These are phyloP conservation scores for Cytospora chrysosperma DNA, from an alignment of 2,329 filamentous ascomycete genomes.

Conservation along the genomic window DNA sequence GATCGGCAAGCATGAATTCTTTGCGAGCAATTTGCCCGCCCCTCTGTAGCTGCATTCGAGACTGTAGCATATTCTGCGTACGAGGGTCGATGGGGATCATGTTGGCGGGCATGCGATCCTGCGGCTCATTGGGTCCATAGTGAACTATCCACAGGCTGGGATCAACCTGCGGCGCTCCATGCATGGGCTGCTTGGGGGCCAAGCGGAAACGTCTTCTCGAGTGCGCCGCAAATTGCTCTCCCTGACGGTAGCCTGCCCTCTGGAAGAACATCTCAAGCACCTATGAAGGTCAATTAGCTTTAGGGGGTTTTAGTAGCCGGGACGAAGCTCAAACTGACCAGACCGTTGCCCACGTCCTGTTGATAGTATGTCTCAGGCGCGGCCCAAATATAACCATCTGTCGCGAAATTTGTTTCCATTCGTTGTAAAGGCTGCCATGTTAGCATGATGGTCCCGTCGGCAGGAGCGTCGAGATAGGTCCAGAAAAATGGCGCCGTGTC, in stretches of 20 bases:
- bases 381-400: conserved; percentile 90
- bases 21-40: conserved; percentile 84
- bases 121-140: conserved; percentile 75
- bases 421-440: conserved; percentile 83
- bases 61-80: conserved; percentile 59
- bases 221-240: conserved; percentile 73
- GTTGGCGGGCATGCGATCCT: conserved; percentile 68
- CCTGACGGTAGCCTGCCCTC: conserved; percentile 74
- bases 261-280: conserved; percentile 87
- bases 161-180: conserved; percentile 70
- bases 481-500: conserved; percentile 86
- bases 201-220: conserved; percentile 85
- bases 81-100: conserved; percentile 64
- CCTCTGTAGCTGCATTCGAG: conserved; percentile 63
- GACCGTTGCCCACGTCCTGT: conserved; percentile 64
- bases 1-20: conserved; percentile 91
- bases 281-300: conserved; percentile 44
- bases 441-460: conserved; percentile 78
- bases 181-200: conserved; percentile 66
- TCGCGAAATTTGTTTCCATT: conserved; percentile 73
- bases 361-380: conserved; percentile 76
- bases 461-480: conserved; percentile 83
- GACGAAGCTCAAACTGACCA: conserved; percentile 44
- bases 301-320: background rate
- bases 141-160: conserved; percentile 87